These are phyloP conservation scores for Isochrysis galbana DNA, from an alignment of 78 protist species.

Conservation along the genomic window DNA sequence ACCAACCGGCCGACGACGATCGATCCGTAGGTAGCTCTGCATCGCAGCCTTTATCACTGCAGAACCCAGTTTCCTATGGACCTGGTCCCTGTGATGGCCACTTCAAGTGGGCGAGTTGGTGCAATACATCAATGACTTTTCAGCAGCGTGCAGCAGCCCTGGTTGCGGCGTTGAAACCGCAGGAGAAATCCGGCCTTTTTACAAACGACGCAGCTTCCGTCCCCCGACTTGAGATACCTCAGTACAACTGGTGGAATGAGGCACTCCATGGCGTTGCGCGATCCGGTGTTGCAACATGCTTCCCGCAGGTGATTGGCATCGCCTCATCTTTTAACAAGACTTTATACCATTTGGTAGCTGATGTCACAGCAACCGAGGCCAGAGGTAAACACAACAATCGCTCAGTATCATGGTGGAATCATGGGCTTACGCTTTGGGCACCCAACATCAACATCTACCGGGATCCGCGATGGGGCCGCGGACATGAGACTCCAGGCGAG, in stretches of 20 bases:
- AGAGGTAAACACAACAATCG: constrained; percentile 48
- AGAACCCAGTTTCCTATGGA: neutral
- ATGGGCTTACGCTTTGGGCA: constrained; percentile 45
- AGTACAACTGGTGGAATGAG: constrained; percentile 59
- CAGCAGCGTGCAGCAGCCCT: neutral
- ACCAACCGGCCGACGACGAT: too few relatives aligned
- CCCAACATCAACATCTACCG: constrained; percentile 62
- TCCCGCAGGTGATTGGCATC: constrained; percentile 42
- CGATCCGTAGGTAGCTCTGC: too few relatives aligned
- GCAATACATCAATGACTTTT: neutral
- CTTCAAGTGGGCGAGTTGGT: neutral
- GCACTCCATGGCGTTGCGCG: constrained; percentile 63
- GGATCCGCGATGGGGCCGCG: constrained; percentile 67
- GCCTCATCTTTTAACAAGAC: constrained; percentile 40
- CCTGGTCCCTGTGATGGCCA: neutral
- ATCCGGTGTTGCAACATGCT: constrained; percentile 41
- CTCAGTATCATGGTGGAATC: too few relatives aligned
- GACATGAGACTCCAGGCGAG: constrained; percentile 61
- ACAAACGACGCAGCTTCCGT: neutral
- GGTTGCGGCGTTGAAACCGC: neutral
- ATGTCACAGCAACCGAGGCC: constrained; percentile 47
- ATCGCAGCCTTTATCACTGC: too few relatives aligned
- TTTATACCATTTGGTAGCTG: neutral
- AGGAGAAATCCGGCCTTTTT: neutral
- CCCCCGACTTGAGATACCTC: neutral